These are phyloP conservation scores for Fusarium oligoseptatum DNA, from an alignment of 2,329 filamentous ascomycete species.

Conservation along the genomic window DNA sequence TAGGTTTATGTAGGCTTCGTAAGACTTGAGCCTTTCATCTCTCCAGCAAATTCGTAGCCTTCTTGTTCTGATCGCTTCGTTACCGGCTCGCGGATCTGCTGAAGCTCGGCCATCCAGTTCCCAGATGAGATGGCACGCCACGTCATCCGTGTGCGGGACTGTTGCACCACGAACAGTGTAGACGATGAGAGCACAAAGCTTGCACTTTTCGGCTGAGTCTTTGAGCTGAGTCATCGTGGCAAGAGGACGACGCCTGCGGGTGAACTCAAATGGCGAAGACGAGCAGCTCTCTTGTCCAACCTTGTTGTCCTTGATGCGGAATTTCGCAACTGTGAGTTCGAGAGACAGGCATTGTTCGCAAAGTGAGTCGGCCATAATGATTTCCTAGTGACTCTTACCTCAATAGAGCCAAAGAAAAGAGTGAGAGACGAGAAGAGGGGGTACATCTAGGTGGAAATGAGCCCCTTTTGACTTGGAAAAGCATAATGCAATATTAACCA, in stretches of 20 bases:
- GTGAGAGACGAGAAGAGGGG: too few relatives aligned
- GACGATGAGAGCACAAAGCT: not conserved
- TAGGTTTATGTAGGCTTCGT: not conserved
- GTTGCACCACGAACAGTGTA: not conserved
- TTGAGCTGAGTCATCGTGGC: not conserved
- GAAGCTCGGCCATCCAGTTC: not conserved
- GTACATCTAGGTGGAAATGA: too few relatives aligned
- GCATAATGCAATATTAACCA: too few relatives aligned
- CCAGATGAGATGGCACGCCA: not conserved
- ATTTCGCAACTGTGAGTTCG: not conserved
- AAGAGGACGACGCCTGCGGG: not conserved
- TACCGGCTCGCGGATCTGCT: not conserved
- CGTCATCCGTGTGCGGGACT: not conserved
- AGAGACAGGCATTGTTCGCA: not conserved
- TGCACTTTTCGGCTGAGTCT: not conserved
- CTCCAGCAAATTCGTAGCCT: not conserved
- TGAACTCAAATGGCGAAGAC: not conserved
- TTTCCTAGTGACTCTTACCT: not conserved
- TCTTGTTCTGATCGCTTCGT: not conserved
- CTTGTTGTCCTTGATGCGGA: not conserved
- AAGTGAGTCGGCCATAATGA: not conserved
- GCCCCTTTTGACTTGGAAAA: too few relatives aligned
- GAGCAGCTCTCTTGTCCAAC: not conserved
- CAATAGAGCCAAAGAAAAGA: too few relatives aligned
- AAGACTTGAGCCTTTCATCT: not conserved